Evolutionary conservation across 2,329 filamentous ascomycete genomes (phyloP).

Genomic region (Fusarium keratoplasticum): DNA sequence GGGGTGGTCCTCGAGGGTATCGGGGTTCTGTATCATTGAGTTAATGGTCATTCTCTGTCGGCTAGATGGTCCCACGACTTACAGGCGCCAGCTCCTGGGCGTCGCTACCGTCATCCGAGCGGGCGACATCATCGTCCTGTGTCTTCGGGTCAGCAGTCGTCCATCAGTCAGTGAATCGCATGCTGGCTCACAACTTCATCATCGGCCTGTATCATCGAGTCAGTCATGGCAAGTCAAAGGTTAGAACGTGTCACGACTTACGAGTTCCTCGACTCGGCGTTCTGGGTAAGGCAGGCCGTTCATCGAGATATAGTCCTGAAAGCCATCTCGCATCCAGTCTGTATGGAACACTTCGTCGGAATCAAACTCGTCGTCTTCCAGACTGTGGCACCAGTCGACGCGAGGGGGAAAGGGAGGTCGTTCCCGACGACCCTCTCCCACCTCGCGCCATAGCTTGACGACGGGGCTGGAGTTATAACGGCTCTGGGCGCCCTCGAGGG

Average conservation of each 20-base stretch:
- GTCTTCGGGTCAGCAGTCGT: too few species aligned
- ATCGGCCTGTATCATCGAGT: neutral
- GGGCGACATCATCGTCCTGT: neutral
- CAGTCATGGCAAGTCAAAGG: neutral
- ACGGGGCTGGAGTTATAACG: too few species aligned
- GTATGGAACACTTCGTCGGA: neutral
- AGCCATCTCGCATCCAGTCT: neutral
- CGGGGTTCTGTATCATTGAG: neutral
- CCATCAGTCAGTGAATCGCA: too few species aligned
- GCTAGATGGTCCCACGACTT: neutral
- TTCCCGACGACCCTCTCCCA: too few species aligned
- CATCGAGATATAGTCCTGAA: too few species aligned
- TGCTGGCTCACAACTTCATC: too few species aligned
- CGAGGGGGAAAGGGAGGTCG: too few species aligned
- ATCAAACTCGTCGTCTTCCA: neutral
- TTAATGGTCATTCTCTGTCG: neutral
- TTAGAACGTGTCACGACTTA: neutral
- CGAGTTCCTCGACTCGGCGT: too few species aligned
- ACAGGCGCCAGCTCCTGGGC: neutral
- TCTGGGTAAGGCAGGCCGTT: too few species aligned
- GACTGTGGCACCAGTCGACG: conserved; percentile 2
- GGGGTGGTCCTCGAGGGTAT: too few species aligned
- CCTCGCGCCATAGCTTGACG: too few species aligned
- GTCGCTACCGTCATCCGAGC: neutral
- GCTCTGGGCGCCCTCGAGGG: too few species aligned